Evolutionary conservation across 768 basidiomycete species (phyloP), one percentile per base, ranked within the genome.

Genomic region (Tulasnella calospora): DNA sequence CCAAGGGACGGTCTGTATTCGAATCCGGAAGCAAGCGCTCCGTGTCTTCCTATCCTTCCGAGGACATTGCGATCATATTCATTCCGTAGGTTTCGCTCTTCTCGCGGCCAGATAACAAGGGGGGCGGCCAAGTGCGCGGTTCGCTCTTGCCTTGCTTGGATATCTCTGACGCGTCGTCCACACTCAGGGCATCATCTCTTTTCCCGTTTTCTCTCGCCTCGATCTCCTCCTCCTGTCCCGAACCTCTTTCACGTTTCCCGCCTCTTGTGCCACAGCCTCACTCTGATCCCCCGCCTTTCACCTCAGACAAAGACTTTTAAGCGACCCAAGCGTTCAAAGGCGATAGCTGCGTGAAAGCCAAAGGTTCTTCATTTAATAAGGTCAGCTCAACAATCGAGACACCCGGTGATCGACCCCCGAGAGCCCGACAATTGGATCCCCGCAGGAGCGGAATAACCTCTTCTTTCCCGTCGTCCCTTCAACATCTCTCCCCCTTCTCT

Each of bases 401-500:
- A 67, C 27, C 30, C 61, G 61, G 61, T 67, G 61, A 67, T 67
- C 61, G 61, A 67, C 61, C 61, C 61, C 61, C 30, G 61, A 67
- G 61, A 67, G 61, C 61, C 61, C 61, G 61, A 67, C 61, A 67
- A 67, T 67, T 67, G 61, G 61, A 67, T 67, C 61, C 61, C 61
- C 61, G 61, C 61, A 51, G n/a, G 61, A 67, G 61, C 61, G 61
- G 61, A 67, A 67, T 67, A 67, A 67, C 61, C 61, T 67, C 61
- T 67, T 67, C 61, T 67, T 67, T 83, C 86, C 86, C 85, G 85
- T 86, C 83, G 82, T 80, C 80, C 76, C 83, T 84, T 84, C 86
- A 85, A 81, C 81, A 77, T 78, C 77, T 81, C 81, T 81, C 83
- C 79, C 80, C 81, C 78, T 81, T 79, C n/a, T 79, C 80, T 81